These are phyloP conservation scores for Solanum peruvianum DNA, from an alignment of 257 asterid genomes.

Conservation along the genomic window DNA sequence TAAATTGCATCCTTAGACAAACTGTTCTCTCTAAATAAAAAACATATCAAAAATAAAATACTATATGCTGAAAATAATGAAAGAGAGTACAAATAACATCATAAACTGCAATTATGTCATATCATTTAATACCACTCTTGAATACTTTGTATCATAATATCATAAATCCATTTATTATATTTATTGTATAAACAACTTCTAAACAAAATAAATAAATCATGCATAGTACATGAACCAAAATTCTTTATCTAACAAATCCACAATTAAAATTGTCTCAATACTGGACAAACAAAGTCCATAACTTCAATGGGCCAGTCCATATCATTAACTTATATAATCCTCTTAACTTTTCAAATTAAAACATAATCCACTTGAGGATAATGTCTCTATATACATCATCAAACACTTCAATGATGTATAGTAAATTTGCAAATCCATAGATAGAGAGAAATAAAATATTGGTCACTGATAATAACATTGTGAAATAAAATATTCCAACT, in stretches of 20 bases:
- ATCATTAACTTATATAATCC: neutral
- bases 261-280: neutral
- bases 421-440: too few species aligned
- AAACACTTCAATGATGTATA: neutral
- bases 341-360: neutral
- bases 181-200: neutral
- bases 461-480: too few species aligned
- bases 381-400: neutral
- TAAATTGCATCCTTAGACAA: too few species aligned
- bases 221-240: neutral
- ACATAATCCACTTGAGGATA: neutral
- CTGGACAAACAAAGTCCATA: neutral
- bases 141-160: too few species aligned
- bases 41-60: too few species aligned
- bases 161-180: neutral
- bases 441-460: too few species aligned
- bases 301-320: neutral
- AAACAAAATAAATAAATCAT: neutral
- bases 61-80: too few species aligned
- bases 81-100: too few species aligned
- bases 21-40: too few species aligned
- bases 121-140: too few species aligned
- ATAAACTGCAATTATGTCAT: too few species aligned
- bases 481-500: too few species aligned
- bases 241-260: neutral